phyloP scores from a whole-genome alignment of 164 flowering plant genomes.

The Vitis cinerea region DNA sequence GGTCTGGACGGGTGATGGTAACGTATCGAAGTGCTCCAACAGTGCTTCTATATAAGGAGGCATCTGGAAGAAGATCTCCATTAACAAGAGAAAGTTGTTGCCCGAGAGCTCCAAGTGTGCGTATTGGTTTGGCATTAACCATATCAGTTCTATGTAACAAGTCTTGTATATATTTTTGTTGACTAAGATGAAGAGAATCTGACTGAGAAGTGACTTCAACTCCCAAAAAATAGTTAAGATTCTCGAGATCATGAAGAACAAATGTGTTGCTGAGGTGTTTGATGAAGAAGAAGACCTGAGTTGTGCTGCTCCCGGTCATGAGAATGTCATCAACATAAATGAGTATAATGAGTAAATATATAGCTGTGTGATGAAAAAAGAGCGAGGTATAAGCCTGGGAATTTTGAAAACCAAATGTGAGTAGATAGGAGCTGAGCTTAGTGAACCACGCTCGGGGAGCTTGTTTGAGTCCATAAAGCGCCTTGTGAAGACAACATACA shows the following conservation, averaged over 20 bases:
- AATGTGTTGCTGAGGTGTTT: neutral
- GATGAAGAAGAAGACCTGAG: neutral
- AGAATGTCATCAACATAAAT: neutral
- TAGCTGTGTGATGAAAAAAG: neutral
- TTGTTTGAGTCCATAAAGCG: constrained; percentile 16
- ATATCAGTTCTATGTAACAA: neutral
- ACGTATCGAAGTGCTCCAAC: constrained; percentile 11
- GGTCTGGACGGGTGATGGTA: constrained; percentile 10
- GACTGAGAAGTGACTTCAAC: neutral
- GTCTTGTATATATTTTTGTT: neutral
- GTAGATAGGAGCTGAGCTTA: neutral
- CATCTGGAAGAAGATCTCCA: neutral
- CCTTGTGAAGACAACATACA: neutral
- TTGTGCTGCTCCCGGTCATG: too few species aligned
- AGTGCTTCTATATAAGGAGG: neutral
- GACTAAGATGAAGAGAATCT: neutral
- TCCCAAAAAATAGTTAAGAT: neutral
- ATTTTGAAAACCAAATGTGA: neutral
- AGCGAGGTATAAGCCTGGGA: neutral
- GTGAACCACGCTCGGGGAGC: constrained; percentile 14
- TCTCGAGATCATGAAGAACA: neutral
- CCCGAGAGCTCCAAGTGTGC: neutral
- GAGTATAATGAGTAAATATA: neutral
- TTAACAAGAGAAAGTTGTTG: neutral
- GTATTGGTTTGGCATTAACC: neutral